Base-by-base conservation (phyloP, 140 eudicot genomes). In the Artemisia princeps region DNA sequence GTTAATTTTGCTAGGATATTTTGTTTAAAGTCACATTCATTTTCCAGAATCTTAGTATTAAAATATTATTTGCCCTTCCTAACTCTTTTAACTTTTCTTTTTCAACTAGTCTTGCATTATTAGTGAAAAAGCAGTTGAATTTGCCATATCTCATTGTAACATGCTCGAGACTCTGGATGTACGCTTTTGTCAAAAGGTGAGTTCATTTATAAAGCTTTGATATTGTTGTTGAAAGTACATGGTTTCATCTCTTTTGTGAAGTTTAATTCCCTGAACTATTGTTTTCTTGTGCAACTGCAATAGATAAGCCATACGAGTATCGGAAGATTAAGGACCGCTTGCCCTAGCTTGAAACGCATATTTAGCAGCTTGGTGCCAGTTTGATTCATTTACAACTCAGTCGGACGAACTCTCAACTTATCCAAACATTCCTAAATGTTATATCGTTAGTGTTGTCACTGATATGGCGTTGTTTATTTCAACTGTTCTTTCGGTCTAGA, bases 81-180 rank as follows among this genome's bases (percentile, higher is more conserved):
- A 54, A 33, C 42, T 33, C n/a, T 23, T 1, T 63, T 14, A 15
- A 15, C 13, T 17, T 54, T 16, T 62, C n/a, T 49, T 3, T 52
- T 40, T 50, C 54, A 48, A 57, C 15, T 42, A 92, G 98, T 88
- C 96, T 28, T 92, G 98, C 85, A 92, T 76, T 76, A 80, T 92
- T 26, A 81, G 80, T 19, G 95, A 92, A 84, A 86, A 80, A 76
- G 87, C 94, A 2, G 84, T 88, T 72, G 90, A 88, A 84, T 76
- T 83, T 13, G 96, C 98, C 71, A 80, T 88, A 72, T 62, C 82
- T 40, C 76, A 67, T 23, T 92, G 98, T 60, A 70, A 57, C 78
- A 76, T 88, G 89, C 84, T 92, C 44, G 98, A 92, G 84, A 92
- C 98, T n/a, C 88, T 92, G 22, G 98, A 92, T 71, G 90, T 92